Conservation (phyloP, 345 rosid genomes). For the Bruguiera parviflora region DNA sequence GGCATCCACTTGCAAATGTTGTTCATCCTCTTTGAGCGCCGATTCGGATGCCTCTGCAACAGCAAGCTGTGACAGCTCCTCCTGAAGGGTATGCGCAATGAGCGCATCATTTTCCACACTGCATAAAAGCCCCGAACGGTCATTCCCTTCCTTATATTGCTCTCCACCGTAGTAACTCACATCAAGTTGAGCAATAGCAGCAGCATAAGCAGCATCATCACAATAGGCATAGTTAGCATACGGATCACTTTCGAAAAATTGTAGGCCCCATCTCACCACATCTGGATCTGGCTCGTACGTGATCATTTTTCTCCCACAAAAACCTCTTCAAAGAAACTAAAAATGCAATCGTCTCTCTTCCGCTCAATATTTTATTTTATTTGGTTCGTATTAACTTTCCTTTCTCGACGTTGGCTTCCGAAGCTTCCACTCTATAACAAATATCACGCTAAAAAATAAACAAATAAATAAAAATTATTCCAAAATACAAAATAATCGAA, state of each 20-base stretch:
- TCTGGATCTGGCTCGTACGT: conserved; percentile 58
- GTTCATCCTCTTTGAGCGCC: conserved; percentile 24
- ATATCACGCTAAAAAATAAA: neutral
- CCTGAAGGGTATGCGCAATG: conserved; percentile 58
- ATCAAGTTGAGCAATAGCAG: conserved; percentile 21
- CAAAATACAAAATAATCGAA: neutral
- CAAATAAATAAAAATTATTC: neutral
- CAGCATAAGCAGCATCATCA: conserved; percentile 1
- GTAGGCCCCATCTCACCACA: conserved; percentile 57
- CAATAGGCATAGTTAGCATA: conserved; percentile 41
- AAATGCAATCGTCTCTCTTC: neutral
- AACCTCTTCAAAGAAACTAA: neutral
- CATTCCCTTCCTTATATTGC: conserved; percentile 38
- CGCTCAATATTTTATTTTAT: neutral
- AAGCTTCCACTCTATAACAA: conserved; percentile 12
- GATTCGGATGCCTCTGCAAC: conserved; percentile 37
- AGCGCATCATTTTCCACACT: conserved; percentile 50
- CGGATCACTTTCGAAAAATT: conserved; percentile 49
- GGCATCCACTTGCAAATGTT: conserved; percentile 29
- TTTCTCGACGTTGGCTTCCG: neutral
- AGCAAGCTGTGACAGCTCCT: conserved; percentile 60
- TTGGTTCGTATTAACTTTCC: neutral
- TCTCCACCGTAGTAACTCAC: conserved; percentile 37
- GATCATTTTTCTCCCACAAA: conserved; percentile 26
- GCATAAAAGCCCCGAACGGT: conserved; percentile 22